These are phyloP conservation scores for Melampsora americana DNA, from an alignment of 1,284 basidiomycete genomes.

Conservation along the genomic window DNA sequence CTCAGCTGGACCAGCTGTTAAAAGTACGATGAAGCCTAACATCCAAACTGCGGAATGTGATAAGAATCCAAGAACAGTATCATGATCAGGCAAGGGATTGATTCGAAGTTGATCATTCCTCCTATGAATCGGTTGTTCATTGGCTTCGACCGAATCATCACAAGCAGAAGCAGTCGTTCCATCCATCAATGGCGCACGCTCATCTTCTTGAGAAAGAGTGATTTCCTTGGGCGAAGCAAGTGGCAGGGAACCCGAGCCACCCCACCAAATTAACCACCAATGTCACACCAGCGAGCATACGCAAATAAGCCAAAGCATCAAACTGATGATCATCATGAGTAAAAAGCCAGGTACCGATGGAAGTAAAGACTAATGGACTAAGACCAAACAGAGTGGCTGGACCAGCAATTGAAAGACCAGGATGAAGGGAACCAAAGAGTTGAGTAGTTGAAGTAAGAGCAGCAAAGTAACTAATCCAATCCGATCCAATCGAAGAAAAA, in stretches of 20 bases:
- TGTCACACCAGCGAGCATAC: constrained; percentile 23
- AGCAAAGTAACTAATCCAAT: constrained; percentile 21
- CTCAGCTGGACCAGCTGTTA: constrained; percentile 32
- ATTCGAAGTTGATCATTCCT: not conserved
- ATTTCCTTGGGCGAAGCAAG: not conserved
- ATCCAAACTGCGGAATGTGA: constrained; percentile 28
- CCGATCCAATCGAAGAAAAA: not conserved
- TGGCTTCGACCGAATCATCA: not conserved
- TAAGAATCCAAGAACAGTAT: constrained; percentile 10
- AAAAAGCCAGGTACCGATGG: constrained; percentile 21
- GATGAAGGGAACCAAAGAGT: constrained; percentile 24
- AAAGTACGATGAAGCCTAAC: constrained; percentile 12
- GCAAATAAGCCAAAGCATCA: constrained; percentile 21
- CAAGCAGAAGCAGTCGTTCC: not conserved
- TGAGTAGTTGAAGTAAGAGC: constrained; percentile 34
- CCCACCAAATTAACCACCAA: constrained; percentile 8
- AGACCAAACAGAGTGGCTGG: constrained; percentile 23
- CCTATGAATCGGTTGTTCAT: not conserved
- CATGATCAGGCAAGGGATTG: not conserved
- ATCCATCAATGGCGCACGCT: constrained; percentile 13
- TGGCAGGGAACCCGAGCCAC: not conserved
- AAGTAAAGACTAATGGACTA: constrained; percentile 25
- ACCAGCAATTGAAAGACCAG: constrained; percentile 32
- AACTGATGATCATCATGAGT: constrained; percentile 10
- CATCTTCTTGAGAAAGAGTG: not conserved